Evolutionary conservation across 441 rosid species (phyloP).

Genomic region (Gossypium davidsonii): DNA sequence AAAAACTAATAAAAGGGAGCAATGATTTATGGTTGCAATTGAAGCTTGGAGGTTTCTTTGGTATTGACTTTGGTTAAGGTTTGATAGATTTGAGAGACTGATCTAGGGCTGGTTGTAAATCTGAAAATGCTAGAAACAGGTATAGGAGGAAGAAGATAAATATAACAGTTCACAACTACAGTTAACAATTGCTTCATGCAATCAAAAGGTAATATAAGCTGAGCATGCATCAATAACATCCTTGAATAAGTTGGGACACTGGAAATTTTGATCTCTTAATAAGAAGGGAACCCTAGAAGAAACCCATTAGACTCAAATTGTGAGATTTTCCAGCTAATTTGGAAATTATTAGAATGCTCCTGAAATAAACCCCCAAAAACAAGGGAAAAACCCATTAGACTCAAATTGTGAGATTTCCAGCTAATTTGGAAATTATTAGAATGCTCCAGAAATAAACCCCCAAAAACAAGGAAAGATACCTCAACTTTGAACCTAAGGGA

Average conservation of each 20-base stretch:
- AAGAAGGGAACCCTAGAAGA: neutral
- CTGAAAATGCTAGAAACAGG: neutral
- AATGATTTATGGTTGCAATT: neutral
- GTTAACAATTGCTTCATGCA: neutral
- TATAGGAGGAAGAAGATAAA: too few relatives aligned
- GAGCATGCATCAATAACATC: slow-evolving; percentile 2
- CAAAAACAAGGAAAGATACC: neutral
- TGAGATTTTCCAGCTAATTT: too few relatives aligned
- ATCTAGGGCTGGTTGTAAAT: neutral
- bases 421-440: neutral
- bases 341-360: too few relatives aligned
- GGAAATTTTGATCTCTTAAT: neutral
- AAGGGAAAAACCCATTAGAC: too few relatives aligned
- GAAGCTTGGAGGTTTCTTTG: neutral
- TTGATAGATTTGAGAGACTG: slow-evolving; percentile 1
- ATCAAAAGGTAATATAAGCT: neutral
- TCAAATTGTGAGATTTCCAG: neutral
- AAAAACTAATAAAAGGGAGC: neutral
- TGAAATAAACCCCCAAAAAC: too few relatives aligned
- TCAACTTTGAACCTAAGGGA: neutral
- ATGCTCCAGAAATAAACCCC: neutral
- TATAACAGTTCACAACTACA: too few relatives aligned
- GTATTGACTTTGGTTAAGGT: neutral
- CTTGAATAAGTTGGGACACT: neutral
- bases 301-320: neutral